Evolutionary conservation across 805 yeast genomes (phyloP), one percentile per base, ranked within the genome.

Genomic region (Wickerhamiella siamensis): DNA sequence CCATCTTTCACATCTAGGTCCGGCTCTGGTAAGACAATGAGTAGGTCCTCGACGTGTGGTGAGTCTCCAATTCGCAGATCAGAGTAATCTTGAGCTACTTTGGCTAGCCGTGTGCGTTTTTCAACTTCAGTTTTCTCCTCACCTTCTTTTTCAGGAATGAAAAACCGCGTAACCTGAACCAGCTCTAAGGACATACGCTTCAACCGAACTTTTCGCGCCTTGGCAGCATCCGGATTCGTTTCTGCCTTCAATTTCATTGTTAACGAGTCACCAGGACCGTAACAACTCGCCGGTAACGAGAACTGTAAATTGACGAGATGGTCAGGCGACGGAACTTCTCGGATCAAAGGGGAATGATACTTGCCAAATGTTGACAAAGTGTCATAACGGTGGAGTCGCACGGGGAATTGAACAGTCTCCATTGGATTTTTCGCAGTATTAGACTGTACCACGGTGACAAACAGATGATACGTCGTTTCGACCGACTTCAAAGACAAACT

Each of bases 211-310:
- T 58, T 59, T 35, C 52, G 50, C 5, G 65, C 52, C 46, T 58
- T 57, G n/a, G 55, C 43, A 57, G 61, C 54, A 46, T 63, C 69
- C 3, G 52, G 55, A 40, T 65, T 65, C 12, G 64, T 60, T n/a
- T 44, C 37, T 2, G 62, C 48, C 24, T 51, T 54, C 37, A 62
- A 36, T 33, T 43, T 47, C n/a, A 59, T 54, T 3, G 47, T 45
- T 1, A 64, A 42, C 14, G 42, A 41, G 42, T 64, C 69, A 8
- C 61, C 54, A 3, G 68, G 69, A 3, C 69, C 69, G 39, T 51
- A 63, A 2, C 65, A 60, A 1, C 64, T 49, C 8, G 52, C 45
- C 1, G 62, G 59, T 4, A 62, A 41, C 12, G 56, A 47, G 42
- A 56, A 59, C 26, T 59, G 58, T 9, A 63, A 46, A 6, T 51